A percentile compares a stretch with the other conserved stretches of the same genome.
These are phyloP conservation scores for Rhizopus stolonifer DNA, from an alignment of 371 early-diverging fungal genomes.

Conservation along the genomic window DNA sequence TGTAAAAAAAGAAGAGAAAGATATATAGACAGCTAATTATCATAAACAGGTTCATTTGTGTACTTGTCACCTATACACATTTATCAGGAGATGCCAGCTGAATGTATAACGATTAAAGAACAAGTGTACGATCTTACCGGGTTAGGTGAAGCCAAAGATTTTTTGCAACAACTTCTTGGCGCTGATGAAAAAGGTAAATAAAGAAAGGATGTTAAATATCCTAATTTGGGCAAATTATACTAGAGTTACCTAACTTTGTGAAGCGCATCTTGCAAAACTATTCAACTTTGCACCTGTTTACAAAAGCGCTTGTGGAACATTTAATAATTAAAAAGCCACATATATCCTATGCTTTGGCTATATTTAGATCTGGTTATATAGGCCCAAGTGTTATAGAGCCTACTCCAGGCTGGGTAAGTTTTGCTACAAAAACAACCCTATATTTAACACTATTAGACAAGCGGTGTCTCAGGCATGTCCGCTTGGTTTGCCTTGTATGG, in stretches of 20 bases:
- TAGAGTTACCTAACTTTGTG: slow-evolving; percentile 16
- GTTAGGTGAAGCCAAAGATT: slow-evolving; percentile 46
- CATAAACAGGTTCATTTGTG: slow-evolving; percentile 20
- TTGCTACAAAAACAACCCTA: neutral
- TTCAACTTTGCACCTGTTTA: slow-evolving; percentile 52
- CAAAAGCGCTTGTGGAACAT: slow-evolving; percentile 52
- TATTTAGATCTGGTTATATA: slow-evolving; percentile 49
- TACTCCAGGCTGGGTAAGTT: slow-evolving; percentile 49
- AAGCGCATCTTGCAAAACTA: slow-evolving; percentile 33
- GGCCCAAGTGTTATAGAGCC: slow-evolving; percentile 45
- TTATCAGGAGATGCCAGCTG: slow-evolving; percentile 24
- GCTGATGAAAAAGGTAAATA: slow-evolving; percentile 39
- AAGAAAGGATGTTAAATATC: neutral
- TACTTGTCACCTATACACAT: slow-evolving; percentile 31
- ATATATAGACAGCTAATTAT: neutral
- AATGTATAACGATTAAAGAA: slow-evolving; percentile 30
- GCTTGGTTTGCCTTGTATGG: slow-evolving; percentile 28
- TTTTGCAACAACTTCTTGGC: slow-evolving; percentile 37
- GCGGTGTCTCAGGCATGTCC: slow-evolving; percentile 46
- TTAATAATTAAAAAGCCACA: slow-evolving; percentile 37
- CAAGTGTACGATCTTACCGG: slow-evolving; percentile 42
- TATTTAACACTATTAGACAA: slow-evolving; percentile 17
- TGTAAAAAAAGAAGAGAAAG: slow-evolving; percentile 9
- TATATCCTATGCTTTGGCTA: slow-evolving; percentile 36
- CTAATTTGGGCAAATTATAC: slow-evolving; percentile 11